Base-by-base conservation (phyloP, 2,329 filamentous ascomycete species). In the Gnomoniopsis sp. region DNA sequence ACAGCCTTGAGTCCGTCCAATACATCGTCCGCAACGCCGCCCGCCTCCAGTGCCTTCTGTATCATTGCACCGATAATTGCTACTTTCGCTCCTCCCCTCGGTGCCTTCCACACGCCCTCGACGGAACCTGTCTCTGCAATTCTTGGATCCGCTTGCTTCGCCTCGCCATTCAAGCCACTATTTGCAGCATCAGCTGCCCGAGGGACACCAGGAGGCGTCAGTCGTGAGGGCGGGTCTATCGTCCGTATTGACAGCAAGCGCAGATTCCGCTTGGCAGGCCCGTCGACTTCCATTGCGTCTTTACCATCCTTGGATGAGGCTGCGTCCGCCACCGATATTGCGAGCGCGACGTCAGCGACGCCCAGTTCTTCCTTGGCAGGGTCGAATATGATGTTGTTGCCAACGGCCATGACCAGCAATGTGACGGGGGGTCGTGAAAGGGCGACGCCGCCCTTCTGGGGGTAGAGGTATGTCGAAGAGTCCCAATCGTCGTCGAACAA, bases 401-500 rank as follows among this genome's bases (percentile, higher is more conserved):
- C 90, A 0, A 96, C 88, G 3, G 89, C 86, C 72, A 96, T 89
- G 57, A 98, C 91, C 12, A 99, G 87, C 21, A 99, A 82, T 3
- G 93, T 97, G 57, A 99, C 84, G 0, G 95, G 92, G 4, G 95
- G 95, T 51, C 88, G 84, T 12, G 77, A 70, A 0, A 70, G 65
- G 22, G 67, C 62, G 3, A 65, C 67, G 54, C 59, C 67, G 36
- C 66, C 68, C 15, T 73, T 70, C 60, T 80, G 81, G 1, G 87
- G 83, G 75, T 96, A 99, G 33, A 99, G 78, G 58, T 86, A 87
- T 19, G 85, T 81, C 1, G 92, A 87, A 17, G 89, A 89, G 64
- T 89, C 91, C 95, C 95, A 99, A 77, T 99, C 95, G 75, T 99
- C 95, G 76, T 97, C 89, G 75, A 99, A 99, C 70, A 97, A 87